Evolutionary conservation across 768 basidiomycete genomes (phyloP).

Genomic region (Auriculariales sp.): DNA sequence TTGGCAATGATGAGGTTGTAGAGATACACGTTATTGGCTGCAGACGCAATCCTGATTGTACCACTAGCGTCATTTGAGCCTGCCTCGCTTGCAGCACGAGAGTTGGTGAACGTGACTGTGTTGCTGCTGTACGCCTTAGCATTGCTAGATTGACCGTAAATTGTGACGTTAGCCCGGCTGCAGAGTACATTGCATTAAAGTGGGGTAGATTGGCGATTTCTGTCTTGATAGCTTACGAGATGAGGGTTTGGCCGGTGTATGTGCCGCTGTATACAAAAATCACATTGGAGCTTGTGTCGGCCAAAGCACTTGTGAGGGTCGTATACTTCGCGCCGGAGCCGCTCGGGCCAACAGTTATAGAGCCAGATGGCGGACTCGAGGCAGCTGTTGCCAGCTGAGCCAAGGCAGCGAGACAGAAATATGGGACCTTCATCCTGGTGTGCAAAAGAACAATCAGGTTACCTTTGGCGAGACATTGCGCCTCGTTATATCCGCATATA

Average conservation of each 20-base stretch:
- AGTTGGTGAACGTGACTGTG: constrained; percentile 3
- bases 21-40: background rate
- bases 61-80: constrained; percentile 1
- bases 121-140: background rate
- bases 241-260: constrained; percentile 4
- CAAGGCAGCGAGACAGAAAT: no score
- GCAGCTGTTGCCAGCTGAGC: no score
- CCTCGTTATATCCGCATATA: no score
- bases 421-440: no score
- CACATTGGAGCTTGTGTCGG: constrained; percentile 2
- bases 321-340: background rate
- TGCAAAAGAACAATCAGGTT: no score
- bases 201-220: no score
- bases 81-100: constrained; percentile 1
- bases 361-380: background rate
- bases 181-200: background rate
- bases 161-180: constrained; percentile 2
- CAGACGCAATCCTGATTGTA: constrained; percentile 3
- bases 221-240: background rate
- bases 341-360: background rate
- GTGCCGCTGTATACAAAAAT: constrained; percentile 2
- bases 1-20: constrained; percentile 5
- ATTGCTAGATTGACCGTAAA: constrained; percentile 2
- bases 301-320: background rate
- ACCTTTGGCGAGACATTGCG: no score